Base-by-base conservation (phyloP, 2,329 filamentous ascomycete genomes). In the Sordariomycetes sp. region DNA sequence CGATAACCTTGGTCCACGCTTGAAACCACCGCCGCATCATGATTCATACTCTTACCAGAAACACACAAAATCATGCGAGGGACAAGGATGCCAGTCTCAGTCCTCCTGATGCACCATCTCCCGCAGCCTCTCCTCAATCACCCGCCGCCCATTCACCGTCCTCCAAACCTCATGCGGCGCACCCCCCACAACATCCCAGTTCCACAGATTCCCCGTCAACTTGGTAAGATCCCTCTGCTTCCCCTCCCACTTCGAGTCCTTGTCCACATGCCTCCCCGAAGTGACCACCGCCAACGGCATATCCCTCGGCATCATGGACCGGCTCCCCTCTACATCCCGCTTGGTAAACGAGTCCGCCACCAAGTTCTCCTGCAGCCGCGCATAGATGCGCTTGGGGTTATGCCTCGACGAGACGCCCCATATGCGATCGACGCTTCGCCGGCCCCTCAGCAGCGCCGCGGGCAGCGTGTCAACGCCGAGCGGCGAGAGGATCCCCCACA, bases 341-440 rank as follows among this genome's bases (percentile, higher is more conserved):
- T 85, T 86, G 15, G 90, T 90, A 62, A 97, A 82, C 1, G 88
- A 89, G 62, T 85, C 81, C 0, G 91, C 91, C 35, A 96, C 90
- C 1, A 97, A 77, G 62, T 86, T 92, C 73, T 99, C 94, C 71
- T 99, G 94, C 58, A 99, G 76, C 70, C 91, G 89, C 4, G 90
- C 87, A 68, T 95, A 96, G 69, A 96, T 86, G 68, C 82, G 86
- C 68, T 91, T 95, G 60, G 88, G 89, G 25, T 78, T 79, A 69
- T 95, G 89, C 66, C 90, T 86, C 0, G 90, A 83, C 5, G 84
- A 82, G 52, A 82, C 79, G 13, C 94, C 94, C 70, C 87, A 95
- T 12, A 96, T 84, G 10, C 94, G 86, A 68, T 97, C 92, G 67
- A 87, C 82, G 42, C 88, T 84, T 1, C 79, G 86, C 48, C 90